phyloP scores from a whole-genome alignment of 2,329 filamentous ascomycete genomes.

The Hypoxylon sp. region DNA sequence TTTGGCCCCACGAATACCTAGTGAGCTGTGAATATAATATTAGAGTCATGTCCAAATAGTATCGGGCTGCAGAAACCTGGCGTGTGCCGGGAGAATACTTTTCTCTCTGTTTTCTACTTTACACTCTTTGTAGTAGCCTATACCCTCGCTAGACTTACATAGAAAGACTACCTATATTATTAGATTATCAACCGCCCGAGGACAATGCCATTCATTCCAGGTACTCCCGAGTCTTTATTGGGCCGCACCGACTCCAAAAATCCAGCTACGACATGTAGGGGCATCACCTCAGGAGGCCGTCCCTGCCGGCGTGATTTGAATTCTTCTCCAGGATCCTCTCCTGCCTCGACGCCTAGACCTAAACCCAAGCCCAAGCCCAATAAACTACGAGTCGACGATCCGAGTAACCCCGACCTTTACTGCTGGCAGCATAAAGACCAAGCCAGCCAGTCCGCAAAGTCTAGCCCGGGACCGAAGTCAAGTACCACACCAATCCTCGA shows the following conservation, averaged over 20 bases:
- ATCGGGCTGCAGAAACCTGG: slow-evolving; percentile 5
- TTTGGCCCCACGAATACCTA: slow-evolving; percentile 31
- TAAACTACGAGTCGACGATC: slow-evolving; percentile 63
- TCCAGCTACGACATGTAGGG: slow-evolving; percentile 86
- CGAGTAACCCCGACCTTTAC: slow-evolving; percentile 75
- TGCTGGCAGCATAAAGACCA: slow-evolving; percentile 98
- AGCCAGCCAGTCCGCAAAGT: slow-evolving; percentile 66
- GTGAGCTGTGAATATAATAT: slow-evolving; percentile 22
- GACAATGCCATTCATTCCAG: slow-evolving; percentile 74
- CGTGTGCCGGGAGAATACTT: slow-evolving; percentile 2
- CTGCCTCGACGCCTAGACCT: slow-evolving; percentile 44
- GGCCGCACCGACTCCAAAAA: slow-evolving; percentile 88
- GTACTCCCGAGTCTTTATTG: slow-evolving; percentile 86
- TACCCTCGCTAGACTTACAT: slow-evolving; percentile 30
- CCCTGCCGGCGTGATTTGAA: slow-evolving; percentile 83
- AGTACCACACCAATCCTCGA: slow-evolving; percentile 69
- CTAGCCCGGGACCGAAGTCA: slow-evolving; percentile 61
- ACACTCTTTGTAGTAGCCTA: slow-evolving; percentile 20
- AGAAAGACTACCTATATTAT: background rate
- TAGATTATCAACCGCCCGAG: slow-evolving; percentile 14
- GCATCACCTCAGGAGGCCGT: slow-evolving; percentile 84
- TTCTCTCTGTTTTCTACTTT: slow-evolving; percentile 11
- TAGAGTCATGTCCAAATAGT: slow-evolving; percentile 24
- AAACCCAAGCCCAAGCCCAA: slow-evolving; percentile 53
- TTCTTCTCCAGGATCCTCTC: slow-evolving; percentile 57